Evolutionary conservation across 805 yeast species (phyloP).

Genomic region (Kuraishia molischiana): DNA sequence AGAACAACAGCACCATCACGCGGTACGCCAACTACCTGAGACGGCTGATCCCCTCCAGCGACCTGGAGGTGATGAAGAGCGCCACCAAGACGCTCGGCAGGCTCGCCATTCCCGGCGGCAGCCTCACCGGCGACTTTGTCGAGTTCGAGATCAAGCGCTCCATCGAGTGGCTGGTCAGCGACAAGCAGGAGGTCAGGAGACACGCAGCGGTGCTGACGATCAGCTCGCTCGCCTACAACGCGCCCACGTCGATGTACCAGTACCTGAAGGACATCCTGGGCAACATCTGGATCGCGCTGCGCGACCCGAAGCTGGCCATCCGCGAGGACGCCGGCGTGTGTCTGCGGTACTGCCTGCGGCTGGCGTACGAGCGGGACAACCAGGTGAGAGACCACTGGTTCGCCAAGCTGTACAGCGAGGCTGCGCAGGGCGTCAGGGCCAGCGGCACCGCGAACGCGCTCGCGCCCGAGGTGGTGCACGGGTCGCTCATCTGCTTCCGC

Average conservation of each 20-base stretch:
- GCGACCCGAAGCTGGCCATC: slow-evolving; percentile 68
- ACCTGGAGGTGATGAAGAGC: slow-evolving; percentile 72
- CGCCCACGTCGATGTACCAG: slow-evolving; percentile 75
- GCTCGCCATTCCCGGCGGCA: slow-evolving; percentile 82
- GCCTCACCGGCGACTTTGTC: slow-evolving; percentile 84
- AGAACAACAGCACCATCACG: slow-evolving; percentile 79
- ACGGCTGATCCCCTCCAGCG: slow-evolving; percentile 71
- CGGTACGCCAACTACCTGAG: slow-evolving; percentile 85
- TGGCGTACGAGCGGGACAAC: slow-evolving; percentile 70
- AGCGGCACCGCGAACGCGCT: slow-evolving; percentile 2
- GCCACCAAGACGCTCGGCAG: slow-evolving; percentile 87
- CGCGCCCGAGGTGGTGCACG: slow-evolving; percentile 65
- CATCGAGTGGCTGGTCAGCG: slow-evolving; percentile 85
- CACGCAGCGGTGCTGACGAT: slow-evolving; percentile 87
- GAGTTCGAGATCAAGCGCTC: slow-evolving; percentile 87
- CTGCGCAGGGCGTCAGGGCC: slow-evolving; percentile 17
- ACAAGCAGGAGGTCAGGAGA: slow-evolving; percentile 73
- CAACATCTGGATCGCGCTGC: slow-evolving; percentile 78
- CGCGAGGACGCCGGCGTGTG: slow-evolving; percentile 81
- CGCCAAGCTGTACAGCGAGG: slow-evolving; percentile 36
- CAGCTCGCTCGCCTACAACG: slow-evolving; percentile 73
- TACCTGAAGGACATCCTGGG: slow-evolving; percentile 73
- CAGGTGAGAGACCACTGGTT: slow-evolving; percentile 70
- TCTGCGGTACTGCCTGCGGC: slow-evolving; percentile 65
- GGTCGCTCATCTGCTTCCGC: slow-evolving; percentile 71